Evolutionary conservation across 129 eudicot species (phyloP).

Genomic region (Pittosporum tobira): DNA sequence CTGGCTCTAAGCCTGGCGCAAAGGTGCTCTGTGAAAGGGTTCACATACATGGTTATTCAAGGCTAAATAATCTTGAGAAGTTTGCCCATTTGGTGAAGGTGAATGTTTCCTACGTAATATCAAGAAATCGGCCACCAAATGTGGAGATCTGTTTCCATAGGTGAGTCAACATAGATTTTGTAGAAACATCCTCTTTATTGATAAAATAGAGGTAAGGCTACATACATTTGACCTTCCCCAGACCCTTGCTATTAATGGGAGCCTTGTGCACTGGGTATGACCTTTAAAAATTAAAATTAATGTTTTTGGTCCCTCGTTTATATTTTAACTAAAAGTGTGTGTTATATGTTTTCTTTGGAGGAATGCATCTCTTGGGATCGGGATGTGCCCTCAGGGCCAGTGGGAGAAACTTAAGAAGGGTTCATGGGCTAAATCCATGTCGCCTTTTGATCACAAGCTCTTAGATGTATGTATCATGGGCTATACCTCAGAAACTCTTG

Average conservation of each 20-base stretch:
- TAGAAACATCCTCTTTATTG: too few relatives aligned
- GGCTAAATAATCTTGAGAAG: slow-evolving; percentile 55
- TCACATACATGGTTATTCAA: slow-evolving; percentile 58
- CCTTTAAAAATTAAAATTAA: neutral
- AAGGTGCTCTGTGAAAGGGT: slow-evolving; percentile 65
- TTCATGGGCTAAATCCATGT: slow-evolving; percentile 71
- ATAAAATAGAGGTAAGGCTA: too few relatives aligned
- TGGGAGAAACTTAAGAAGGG: slow-evolving; percentile 76
- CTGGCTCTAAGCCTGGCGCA: slow-evolving; percentile 59
- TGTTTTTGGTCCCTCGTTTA: neutral
- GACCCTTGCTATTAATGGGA: too few relatives aligned
- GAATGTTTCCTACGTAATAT: slow-evolving; percentile 35
- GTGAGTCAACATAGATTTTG: slow-evolving; percentile 30
- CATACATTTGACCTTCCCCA: too few relatives aligned
- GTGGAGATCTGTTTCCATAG: slow-evolving; percentile 81
- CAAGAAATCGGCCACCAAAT: slow-evolving; percentile 44
- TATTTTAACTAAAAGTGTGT: neutral
- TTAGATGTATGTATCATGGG: slow-evolving; percentile 57
- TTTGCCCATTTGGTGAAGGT: slow-evolving; percentile 60
- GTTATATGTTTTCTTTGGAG: slow-evolving; percentile 28
- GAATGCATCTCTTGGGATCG: slow-evolving; percentile 69
- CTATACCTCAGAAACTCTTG: slow-evolving; percentile 39
- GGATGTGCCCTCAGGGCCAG: slow-evolving; percentile 67
- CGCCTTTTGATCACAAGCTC: slow-evolving; percentile 85
- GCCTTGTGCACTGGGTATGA: too few relatives aligned